Base-by-base conservation (phyloP, 148 eudicot species). In the Pharnaceum exiguum region DNA sequence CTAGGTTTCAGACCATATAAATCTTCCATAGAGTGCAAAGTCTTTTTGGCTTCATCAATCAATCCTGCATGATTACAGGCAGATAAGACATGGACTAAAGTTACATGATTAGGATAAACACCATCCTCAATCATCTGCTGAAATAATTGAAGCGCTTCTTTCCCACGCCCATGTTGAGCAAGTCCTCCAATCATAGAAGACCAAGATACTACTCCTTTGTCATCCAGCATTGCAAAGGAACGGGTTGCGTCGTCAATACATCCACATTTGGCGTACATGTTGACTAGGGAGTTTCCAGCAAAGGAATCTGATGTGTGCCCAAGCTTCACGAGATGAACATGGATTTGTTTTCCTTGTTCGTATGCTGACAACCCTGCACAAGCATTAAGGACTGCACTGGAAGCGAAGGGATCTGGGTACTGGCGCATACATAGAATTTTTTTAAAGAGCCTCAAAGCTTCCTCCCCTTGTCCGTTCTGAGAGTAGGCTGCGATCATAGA, bases 201-300 rank as follows among this genome's bases (percentile, higher is more conserved):
- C 84, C 85, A 85, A 5, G 93, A 82, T 5, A 82, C 81, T 37
- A 82, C 68, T 63, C 79, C 79, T 71, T 67, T 85, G 37, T 82
- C 72, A 4, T 46, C 32, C 39, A 85, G 63, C 74, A 46, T 74
- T 19, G 73, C 65, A 67, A 85, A 85, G 27, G 83, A 77, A 61
- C 39, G 70, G 26, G 55, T 63, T 17, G 93, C 93, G 35, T 82
- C 87, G 10, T 79, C 79, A 51, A 85, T 73, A 49, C 81, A 70
- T 66, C 93, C 93, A 54, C 93, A 85, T 52, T 79, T 85, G 2
- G 93, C 87, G 63, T 85, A 85, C 93, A 85, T 85, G 55, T 79
- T 82, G 33, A 85, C 93, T 22, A 85, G 81, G 16, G 87, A 82
- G 63, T 79, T 86, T 22, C 86, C 89, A 30, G 86, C 79, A 76